Conservation (phyloP, 148 eudicot genomes). For the Silene latifolia region DNA sequence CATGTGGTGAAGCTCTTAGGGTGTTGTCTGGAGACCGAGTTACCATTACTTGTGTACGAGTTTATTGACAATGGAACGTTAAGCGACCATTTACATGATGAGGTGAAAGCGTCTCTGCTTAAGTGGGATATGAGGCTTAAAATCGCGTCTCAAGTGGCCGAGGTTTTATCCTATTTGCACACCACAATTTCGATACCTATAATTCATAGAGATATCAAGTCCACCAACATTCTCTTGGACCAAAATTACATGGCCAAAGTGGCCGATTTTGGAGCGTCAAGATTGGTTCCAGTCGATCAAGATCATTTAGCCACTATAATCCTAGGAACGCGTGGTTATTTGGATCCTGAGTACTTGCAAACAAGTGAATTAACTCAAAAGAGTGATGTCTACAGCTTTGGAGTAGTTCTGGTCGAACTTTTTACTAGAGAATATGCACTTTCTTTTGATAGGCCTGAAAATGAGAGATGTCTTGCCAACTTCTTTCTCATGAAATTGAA, state of each 20-base stretch:
- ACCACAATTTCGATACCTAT: slow-evolving; percentile 22
- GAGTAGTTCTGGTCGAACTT: slow-evolving; percentile 21
- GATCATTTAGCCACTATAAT: slow-evolving; percentile 20
- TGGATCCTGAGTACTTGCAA: slow-evolving; percentile 24
- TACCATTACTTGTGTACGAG: slow-evolving; percentile 24
- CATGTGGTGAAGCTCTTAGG: slow-evolving; percentile 24
- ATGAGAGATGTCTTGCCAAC: slow-evolving; percentile 7
- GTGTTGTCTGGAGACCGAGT: slow-evolving; percentile 19
- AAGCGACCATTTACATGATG: slow-evolving; percentile 20
- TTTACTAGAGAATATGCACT: slow-evolving; percentile 12
- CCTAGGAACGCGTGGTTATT: slow-evolving; percentile 22
- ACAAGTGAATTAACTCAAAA: slow-evolving; percentile 18
- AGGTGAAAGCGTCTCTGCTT: not conserved
- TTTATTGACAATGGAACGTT: slow-evolving; percentile 24
- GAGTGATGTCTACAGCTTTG: slow-evolving; percentile 29
- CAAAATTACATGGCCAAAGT: slow-evolving; percentile 22
- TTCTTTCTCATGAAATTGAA: slow-evolving; percentile 14
- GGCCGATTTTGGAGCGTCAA: slow-evolving; percentile 25
- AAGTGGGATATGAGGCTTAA: slow-evolving; percentile 15
- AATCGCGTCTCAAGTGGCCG: slow-evolving; percentile 23
- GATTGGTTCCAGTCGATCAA: slow-evolving; percentile 10
- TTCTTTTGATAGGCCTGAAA: slow-evolving; percentile 1
- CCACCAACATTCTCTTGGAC: slow-evolving; percentile 22
- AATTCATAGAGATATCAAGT: slow-evolving; percentile 23
- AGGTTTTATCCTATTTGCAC: slow-evolving; percentile 22